Conservation (phyloP, 1,284 basidiomycete genomes). For the Entoloma clypeatum region DNA sequence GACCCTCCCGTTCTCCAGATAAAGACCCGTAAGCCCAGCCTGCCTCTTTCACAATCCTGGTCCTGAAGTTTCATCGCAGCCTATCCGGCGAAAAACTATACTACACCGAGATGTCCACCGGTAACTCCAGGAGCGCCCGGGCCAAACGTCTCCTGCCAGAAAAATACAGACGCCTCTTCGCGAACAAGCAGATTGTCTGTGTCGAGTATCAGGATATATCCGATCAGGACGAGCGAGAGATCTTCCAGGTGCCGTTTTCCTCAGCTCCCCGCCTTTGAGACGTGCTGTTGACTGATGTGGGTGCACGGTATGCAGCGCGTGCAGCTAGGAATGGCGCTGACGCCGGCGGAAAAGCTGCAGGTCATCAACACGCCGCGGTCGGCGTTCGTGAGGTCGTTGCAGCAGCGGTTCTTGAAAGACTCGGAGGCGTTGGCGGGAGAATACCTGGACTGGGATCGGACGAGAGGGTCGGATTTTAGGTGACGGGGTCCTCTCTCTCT, state of each 20-base stretch:
- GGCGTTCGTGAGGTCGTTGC: conserved; percentile 49
- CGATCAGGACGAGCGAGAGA: conserved; percentile 61
- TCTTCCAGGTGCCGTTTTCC: conserved; percentile 58
- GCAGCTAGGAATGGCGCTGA: conserved; percentile 75
- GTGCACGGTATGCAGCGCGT: conserved; percentile 46
- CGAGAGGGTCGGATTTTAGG: conserved; percentile 61
- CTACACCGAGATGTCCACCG: conserved; percentile 38
- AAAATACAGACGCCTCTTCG: conserved; percentile 49
- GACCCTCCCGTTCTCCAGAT: conserved; percentile 36
- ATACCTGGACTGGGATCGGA: conserved; percentile 53
- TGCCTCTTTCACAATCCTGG: not conserved
- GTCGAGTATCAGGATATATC: conserved; percentile 65
- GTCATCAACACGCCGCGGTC: conserved; percentile 53
- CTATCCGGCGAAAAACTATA: conserved; percentile 49
- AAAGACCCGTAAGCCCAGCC: conserved; percentile 47
- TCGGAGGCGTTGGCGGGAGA: conserved; percentile 35
- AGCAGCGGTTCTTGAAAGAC: conserved; percentile 40
- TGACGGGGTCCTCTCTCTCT: too few species aligned
- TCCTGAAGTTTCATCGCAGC: conserved; percentile 19
- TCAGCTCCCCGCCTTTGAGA: not conserved
- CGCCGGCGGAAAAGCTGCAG: conserved; percentile 70
- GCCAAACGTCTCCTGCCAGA: conserved; percentile 40
- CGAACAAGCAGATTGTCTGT: conserved; percentile 68
- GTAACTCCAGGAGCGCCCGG: conserved; percentile 8
- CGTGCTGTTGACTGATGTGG: not conserved